Conservation (phyloP, 2,329 filamentous ascomycete species). For the Colletotrichum coccodes region DNA sequence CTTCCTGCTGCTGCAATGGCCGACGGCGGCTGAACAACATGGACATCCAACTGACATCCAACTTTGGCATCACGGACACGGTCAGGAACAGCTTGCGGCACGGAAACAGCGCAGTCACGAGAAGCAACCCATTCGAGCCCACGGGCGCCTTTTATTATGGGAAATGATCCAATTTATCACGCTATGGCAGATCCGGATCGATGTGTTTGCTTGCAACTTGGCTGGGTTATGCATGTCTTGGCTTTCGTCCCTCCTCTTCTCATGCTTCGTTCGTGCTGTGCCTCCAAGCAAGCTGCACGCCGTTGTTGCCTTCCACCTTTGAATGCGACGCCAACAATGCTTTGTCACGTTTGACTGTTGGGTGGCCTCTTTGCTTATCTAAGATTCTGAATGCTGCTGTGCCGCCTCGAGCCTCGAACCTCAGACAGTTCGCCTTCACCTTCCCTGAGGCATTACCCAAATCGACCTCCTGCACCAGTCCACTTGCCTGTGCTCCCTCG, state of each 20-base stretch:
- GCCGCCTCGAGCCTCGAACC: neutral
- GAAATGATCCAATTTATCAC: constrained; percentile 31
- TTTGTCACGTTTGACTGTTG: neutral
- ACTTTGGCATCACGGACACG: no score
- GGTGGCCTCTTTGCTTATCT: neutral
- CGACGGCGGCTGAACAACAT: no score
- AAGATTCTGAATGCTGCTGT: no score
- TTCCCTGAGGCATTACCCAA: no score
- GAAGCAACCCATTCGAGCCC: neutral
- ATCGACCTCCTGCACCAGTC: neutral
- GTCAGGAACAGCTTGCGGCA: constrained; percentile 1
- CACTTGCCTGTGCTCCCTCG: neutral
- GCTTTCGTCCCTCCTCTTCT: neutral
- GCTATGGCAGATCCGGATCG: constrained; percentile 13
- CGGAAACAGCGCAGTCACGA: neutral
- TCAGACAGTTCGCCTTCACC: neutral
- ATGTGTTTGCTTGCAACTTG: constrained; percentile 24
- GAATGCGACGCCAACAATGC: neutral
- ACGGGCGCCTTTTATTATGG: neutral
- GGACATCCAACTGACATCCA: neutral
- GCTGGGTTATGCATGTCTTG: constrained; percentile 23
- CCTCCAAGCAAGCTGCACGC: no score
- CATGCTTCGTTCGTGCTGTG: neutral
- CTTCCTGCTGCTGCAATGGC: no score
- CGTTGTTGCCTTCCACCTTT: neutral